phyloP scores from a whole-genome alignment of 2,329 filamentous ascomycete species.

The Sporothrix dimorphospora region DNA sequence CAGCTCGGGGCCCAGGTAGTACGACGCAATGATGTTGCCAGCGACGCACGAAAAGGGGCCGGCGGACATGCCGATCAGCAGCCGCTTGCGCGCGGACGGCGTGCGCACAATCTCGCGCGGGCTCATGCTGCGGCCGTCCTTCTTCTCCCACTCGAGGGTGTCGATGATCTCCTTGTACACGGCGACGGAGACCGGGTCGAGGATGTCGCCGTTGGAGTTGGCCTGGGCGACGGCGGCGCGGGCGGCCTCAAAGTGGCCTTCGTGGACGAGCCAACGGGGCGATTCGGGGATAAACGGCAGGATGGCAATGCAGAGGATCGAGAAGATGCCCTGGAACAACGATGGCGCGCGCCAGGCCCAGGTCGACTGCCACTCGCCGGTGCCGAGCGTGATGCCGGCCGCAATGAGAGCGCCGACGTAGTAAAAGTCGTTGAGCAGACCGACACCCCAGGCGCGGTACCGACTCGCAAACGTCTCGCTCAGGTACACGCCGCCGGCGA shows the following conservation, averaged over 20 bases:
- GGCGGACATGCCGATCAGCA: conserved; percentile 45
- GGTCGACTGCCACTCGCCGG: conserved; percentile 34
- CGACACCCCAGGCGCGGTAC: conserved; percentile 51
- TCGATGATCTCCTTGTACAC: conserved; percentile 53
- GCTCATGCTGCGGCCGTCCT: conserved; percentile 43
- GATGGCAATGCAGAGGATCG: conserved; percentile 32
- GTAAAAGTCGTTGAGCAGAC: conserved; percentile 38
- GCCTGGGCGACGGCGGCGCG: conserved; percentile 47
- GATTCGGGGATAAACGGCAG: conserved; percentile 45
- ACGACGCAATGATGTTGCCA: conserved; percentile 48
- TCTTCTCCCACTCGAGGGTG: conserved; percentile 50
- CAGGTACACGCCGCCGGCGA: conserved; percentile 43
- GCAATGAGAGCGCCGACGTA: conserved; percentile 50
- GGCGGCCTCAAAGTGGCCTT: conserved; percentile 48
- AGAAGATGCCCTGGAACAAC: conserved; percentile 35
- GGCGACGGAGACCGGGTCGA: conserved; percentile 44
- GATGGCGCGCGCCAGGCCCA: conserved; percentile 36
- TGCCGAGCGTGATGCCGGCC: conserved; percentile 49
- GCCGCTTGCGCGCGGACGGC: conserved; percentile 42
- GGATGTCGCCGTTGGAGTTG: conserved; percentile 48
- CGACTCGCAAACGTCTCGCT: conserved; percentile 52
- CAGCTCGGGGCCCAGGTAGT: conserved; percentile 49
- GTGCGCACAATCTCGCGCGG: conserved; percentile 44
- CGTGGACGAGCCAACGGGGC: conserved; percentile 51
- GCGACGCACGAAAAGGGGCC: conserved; percentile 41